These are phyloP conservation scores for Paracamarosporium sp. DNA, from an alignment of 2,329 filamentous ascomycete species.

Conservation along the genomic window DNA sequence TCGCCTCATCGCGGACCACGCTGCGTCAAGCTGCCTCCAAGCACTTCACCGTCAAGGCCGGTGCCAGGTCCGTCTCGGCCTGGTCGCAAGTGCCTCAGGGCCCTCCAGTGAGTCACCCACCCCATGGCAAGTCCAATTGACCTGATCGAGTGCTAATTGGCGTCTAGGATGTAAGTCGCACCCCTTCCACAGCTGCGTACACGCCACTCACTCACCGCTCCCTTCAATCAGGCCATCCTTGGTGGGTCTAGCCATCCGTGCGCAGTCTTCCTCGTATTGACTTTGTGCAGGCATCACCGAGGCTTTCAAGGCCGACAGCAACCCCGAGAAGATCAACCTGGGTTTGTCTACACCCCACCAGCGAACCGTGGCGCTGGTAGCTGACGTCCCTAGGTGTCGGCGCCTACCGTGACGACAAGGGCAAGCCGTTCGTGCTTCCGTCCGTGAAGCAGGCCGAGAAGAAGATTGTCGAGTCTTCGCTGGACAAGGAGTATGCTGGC, in stretches of 20 bases:
- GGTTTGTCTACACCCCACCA: slow-evolving; percentile 60
- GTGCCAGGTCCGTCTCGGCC: slow-evolving; percentile 73
- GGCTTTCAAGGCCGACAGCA: slow-evolving; percentile 96
- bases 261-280: background rate
- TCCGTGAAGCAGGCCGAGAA: slow-evolving; percentile 90
- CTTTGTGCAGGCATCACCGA: slow-evolving; percentile 79
- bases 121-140: slow-evolving; percentile 17
- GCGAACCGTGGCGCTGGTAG: background rate
- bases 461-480: slow-evolving; percentile 75
- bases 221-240: slow-evolving; percentile 70
- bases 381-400: slow-evolving; percentile 74
- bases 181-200: slow-evolving; percentile 1
- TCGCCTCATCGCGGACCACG: slow-evolving; percentile 46
- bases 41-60: slow-evolving; percentile 43
- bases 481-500: slow-evolving; percentile 98
- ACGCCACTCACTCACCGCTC: slow-evolving; percentile 24
- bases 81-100: slow-evolving; percentile 94
- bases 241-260: slow-evolving; percentile 58
- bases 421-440: slow-evolving; percentile 96
- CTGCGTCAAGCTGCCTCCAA: slow-evolving; percentile 46
- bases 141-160: slow-evolving; percentile 23
- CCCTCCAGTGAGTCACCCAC: slow-evolving; percentile 75
- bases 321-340: slow-evolving; percentile 96
- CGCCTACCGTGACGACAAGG: slow-evolving; percentile 96
- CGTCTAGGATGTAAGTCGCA: slow-evolving; percentile 43